A percentile compares a stretch with the other conserved stretches of the same genome.
These are phyloP conservation scores for Cladosporium austrohemisphaericum DNA, from an alignment of 2,329 filamentous ascomycete genomes.

Conservation along the genomic window DNA sequence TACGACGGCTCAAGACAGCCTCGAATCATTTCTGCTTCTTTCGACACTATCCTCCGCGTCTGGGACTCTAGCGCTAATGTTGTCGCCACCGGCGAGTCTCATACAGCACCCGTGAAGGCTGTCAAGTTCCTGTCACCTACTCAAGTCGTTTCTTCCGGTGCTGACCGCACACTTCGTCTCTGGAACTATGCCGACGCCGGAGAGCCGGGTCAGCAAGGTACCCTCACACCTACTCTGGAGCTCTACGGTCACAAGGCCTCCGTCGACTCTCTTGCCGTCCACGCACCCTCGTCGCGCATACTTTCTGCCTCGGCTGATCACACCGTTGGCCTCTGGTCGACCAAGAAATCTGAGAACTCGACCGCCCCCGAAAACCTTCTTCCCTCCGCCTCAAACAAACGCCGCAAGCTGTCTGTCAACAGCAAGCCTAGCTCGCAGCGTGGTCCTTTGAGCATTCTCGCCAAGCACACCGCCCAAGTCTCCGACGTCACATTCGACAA, in stretches of 20 bases:
- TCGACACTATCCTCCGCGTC: conserved; percentile 81
- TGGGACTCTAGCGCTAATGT: conserved; percentile 87
- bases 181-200: conserved; percentile 79
- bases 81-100: conserved; percentile 72
- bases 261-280: conserved; percentile 71
- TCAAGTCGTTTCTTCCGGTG: conserved; percentile 75
- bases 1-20: conserved; percentile 52
- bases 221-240: conserved; percentile 69
- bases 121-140: conserved; percentile 76
- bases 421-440: conserved; percentile 60
- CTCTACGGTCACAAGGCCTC: conserved; percentile 76
- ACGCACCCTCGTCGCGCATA: conserved; percentile 69
- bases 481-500: conserved; percentile 82
- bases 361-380: conserved; percentile 67
- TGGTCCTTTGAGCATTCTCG: conserved; percentile 71
- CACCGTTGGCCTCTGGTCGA: conserved; percentile 82
- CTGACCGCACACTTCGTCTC: conserved; percentile 80
- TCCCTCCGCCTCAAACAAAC: conserved; percentile 66
- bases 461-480: conserved; percentile 68
- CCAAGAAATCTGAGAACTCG: conserved; percentile 71
- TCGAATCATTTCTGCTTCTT: conserved; percentile 84
- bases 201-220: conserved; percentile 42
- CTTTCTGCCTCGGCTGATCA: conserved; percentile 83
- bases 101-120: conserved; percentile 73
- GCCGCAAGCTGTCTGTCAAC: conserved; percentile 59